Evolutionary conservation across 805 yeast genomes (phyloP), one percentile per base, ranked within the genome.

Genomic region (Candida wancherniae): DNA sequence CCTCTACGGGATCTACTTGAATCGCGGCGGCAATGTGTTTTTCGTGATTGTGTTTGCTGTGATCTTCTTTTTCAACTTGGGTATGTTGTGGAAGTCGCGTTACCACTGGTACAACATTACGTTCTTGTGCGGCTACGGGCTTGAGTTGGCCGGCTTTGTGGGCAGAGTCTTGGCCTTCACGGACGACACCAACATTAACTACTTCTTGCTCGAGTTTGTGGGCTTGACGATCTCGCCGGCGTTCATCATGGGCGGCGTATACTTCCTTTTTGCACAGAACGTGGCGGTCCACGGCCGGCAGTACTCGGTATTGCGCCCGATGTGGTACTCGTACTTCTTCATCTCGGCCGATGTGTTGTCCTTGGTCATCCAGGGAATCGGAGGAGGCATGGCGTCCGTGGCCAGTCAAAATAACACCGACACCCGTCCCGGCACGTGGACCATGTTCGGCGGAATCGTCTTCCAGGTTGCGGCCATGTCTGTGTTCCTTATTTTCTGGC

Each of bases 301-400:
- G 19, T 63, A 52, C 39, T 57, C 66, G 9, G 44, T 58, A 3
- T 45, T 63, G 33, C 58, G 57, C 32, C 70, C 70, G 2, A 51
- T 63, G 54, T 61, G 67, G 66, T 63, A 63, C 37, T 57, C 69
- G 3, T 63, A 63, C 44, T 50, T 63, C 19, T 63, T 63, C 39
- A 58, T 63, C 32, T 50, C 60, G 2, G 35, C 51, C 21, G 70
- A 63, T 36, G 61, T 62, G 11, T 26, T 61, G 2, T 59, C 67
- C 2, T 48, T 63, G 15, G 15, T 62, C 15, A 43, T 63, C 17
- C 70, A 63, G 42, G 67, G 65, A 5, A 53, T 51, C 15, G 68
- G 65, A 6, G 67, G 67, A 12, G 70, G 65, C 15, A 53, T 51
- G 32, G 47, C 59, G 11, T 50, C 63, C 11, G 40, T 46, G 13